phyloP scores from a whole-genome alignment of 2,329 filamentous ascomycete species.

The Laburnicola sp. region DNA sequence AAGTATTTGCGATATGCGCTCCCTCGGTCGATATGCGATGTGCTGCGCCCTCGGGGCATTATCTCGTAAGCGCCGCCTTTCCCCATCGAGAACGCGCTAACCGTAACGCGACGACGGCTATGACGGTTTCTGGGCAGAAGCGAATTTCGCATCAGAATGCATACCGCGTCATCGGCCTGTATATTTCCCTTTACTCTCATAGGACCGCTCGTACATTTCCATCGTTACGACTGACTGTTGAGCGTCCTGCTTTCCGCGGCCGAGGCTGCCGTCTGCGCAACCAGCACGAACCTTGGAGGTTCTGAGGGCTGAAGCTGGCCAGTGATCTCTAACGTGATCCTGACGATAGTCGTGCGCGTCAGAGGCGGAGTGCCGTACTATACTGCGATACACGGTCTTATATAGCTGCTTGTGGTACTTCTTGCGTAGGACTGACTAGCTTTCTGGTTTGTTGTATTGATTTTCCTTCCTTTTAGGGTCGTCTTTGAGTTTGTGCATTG shows the following conservation, averaged over 20 bases:
- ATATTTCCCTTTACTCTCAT: neutral
- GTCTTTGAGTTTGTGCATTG: conserved; percentile 8
- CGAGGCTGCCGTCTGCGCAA: neutral
- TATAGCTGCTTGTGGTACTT: conserved; percentile 15
- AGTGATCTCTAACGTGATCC: conserved; percentile 14
- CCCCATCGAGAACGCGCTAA: too few species aligned
- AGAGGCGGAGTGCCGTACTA: conserved; percentile 28
- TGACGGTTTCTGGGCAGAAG: neutral
- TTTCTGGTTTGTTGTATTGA: conserved; percentile 12
- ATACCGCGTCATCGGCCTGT: neutral
- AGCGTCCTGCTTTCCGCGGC: neutral
- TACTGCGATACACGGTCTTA: neutral
- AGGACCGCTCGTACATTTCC: neutral
- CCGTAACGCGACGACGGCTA: neutral
- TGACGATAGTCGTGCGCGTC: conserved; percentile 30
- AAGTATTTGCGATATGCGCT: too few species aligned
- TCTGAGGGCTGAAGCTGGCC: too few species aligned
- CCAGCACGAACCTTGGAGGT: too few species aligned
- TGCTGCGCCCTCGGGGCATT: too few species aligned
- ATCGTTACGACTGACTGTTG: neutral
- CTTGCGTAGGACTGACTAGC: conserved; percentile 8
- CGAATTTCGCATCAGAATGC: neutral
- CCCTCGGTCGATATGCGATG: too few species aligned
- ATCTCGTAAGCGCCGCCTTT: too few species aligned
- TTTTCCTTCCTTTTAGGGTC: conserved; percentile 15